Evolutionary conservation across 2,329 filamentous ascomycete genomes (phyloP).

Genomic region (Pseudogymnoascus sp.): DNA sequence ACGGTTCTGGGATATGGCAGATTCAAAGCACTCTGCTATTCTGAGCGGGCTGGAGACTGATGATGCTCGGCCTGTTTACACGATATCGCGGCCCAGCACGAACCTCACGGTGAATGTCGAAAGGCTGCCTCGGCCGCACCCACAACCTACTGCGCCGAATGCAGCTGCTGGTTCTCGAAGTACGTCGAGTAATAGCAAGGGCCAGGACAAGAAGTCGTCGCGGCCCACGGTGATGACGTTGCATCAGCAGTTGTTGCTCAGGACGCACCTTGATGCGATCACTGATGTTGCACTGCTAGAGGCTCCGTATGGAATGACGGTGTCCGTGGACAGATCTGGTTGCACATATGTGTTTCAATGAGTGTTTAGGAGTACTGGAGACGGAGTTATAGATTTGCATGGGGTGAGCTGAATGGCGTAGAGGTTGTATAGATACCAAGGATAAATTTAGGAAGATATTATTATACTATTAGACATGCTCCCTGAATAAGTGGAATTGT

Average conservation of each 20-base stretch:
- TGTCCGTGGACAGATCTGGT: constrained; percentile 82
- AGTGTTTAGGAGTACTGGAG: background rate
- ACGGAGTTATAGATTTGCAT: constrained; percentile 2
- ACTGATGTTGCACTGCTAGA: constrained; percentile 84
- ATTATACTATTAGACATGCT: background rate
- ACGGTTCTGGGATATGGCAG: constrained; percentile 84
- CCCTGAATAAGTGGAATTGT: background rate
- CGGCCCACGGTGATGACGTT: constrained; percentile 77
- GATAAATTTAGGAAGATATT: background rate
- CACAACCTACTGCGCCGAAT: constrained; percentile 24
- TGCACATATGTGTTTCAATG: constrained; percentile 71
- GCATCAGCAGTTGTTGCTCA: constrained; percentile 79
- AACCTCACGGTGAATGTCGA: constrained; percentile 61
- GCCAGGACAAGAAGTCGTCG: constrained; percentile 40
- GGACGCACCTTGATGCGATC: constrained; percentile 79
- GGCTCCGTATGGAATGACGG: constrained; percentile 82
- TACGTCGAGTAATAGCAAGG: constrained; percentile 20
- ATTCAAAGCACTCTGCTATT: constrained; percentile 67
- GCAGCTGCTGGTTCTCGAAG: constrained; percentile 23
- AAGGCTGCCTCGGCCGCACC: constrained; percentile 23
- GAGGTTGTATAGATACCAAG: constrained; percentile 7
- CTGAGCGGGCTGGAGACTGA: constrained; percentile 69
- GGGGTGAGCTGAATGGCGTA: background rate
- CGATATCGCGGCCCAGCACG: constrained; percentile 51
- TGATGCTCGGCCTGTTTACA: constrained; percentile 66